Percentiles rank a stretch among this genome's conserved stretches.
Conservation (phyloP, 176 grass and related monocot species). For the Areca catechu region DNA sequence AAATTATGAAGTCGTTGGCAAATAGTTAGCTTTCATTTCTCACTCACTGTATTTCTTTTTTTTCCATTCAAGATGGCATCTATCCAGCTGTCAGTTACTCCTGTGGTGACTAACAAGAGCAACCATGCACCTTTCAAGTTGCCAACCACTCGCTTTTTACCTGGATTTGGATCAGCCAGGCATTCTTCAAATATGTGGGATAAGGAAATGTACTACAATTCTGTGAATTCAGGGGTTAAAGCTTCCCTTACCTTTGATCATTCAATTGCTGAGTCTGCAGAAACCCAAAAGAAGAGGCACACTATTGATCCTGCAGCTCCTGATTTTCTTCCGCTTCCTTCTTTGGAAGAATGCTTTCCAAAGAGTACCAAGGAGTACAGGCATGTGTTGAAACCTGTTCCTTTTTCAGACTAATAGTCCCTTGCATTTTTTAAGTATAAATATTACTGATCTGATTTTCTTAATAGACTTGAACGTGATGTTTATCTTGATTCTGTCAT, state of each 20-base stretch:
- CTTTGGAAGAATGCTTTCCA: slow-evolving; percentile 90
- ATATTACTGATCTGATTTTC: no score
- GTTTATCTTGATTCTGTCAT: slow-evolving; percentile 17
- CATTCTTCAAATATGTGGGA: slow-evolving; percentile 21
- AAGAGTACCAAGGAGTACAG: slow-evolving; percentile 84
- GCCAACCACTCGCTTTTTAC: slow-evolving; percentile 37
- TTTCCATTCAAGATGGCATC: slow-evolving; percentile 41
- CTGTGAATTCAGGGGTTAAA: slow-evolving; percentile 28
- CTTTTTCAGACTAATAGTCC: neutral
- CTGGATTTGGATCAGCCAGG: slow-evolving; percentile 29
- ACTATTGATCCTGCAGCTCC: slow-evolving; percentile 64
- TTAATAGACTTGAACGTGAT: no score
- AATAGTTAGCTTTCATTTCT: no score
- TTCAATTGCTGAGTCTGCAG: slow-evolving; percentile 35
- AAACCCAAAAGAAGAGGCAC: slow-evolving; percentile 46
- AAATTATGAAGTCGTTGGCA: no score
- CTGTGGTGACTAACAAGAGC: slow-evolving; percentile 37
- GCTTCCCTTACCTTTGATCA: slow-evolving; percentile 37
- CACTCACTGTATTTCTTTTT: no score
- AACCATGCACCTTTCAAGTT: slow-evolving; percentile 35
- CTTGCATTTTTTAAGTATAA: no score
- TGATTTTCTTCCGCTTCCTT: slow-evolving; percentile 86
- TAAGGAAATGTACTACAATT: slow-evolving; percentile 26
- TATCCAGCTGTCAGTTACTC: slow-evolving; percentile 51
- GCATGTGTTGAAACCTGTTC: slow-evolving; percentile 24